Base-by-base conservation (phyloP, 768 basidiomycete species). In the Termitomyces bulborhizus region DNA sequence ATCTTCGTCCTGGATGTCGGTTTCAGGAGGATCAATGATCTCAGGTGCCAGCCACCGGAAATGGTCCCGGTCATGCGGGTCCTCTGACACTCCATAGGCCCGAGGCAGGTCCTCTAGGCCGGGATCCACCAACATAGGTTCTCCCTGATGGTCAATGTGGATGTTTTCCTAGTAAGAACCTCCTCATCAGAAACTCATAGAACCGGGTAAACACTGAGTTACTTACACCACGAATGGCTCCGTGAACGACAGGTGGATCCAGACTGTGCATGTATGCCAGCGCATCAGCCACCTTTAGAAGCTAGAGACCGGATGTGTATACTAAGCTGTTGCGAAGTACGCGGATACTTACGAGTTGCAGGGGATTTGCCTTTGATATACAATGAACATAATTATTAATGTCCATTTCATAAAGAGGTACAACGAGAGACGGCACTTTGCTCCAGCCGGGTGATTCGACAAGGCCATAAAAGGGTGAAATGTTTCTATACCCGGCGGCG, bases 1-100 rank as follows among this genome's bases (percentile, higher is more conserved):
- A 27, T 15, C 40, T 3, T 44, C 2, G 1, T 43, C 54, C 13
- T 52, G n/a, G 16, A 15, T 2, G 16, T 26, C 36, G 9, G 40
- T 11, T 24, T 48, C 56, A 13, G 54, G 46, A 12, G 56, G 57
- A 26, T 39, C 59, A 53, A 66, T n/a, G 1, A 62, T 11, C 51
- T 68, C 68, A 5, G 66, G 68, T 13, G 68, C 66, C 51, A 59
- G 55, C 67, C 68, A 67, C 3, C 65, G 56, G 6, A 54, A 18
- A n/a, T 48, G 16, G 18, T 56, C 51, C 9, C 49, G 34, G 44
- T 57, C 41, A 21, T 36, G 56, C 34, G 45, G 49, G 4, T 32
- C 46, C 12, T 57, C 48, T n/a, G 55, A 37, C 15, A 53, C 24
- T 26, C 51, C 56, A 31, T 40, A 29, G 18, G 55, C 16, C 15